phyloP scores from a whole-genome alignment of 23 red algal species.

The Chondrus crispus region DNA sequence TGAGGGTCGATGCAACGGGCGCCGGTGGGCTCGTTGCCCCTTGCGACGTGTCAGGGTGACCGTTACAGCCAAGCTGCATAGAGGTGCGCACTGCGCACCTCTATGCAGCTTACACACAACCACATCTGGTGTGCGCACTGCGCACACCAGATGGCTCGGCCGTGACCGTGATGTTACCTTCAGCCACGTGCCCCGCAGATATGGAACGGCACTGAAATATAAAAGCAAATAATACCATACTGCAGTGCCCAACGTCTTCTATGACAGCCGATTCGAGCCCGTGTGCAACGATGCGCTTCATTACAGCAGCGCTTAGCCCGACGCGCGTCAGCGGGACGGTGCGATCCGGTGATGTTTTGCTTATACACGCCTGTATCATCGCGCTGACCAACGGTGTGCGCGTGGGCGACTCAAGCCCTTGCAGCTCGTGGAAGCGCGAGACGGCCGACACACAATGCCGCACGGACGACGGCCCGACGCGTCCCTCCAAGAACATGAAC shows the following conservation, averaged over 20 bases:
- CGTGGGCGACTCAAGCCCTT: neutral
- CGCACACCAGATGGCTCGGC: neutral
- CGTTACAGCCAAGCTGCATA: too few species aligned
- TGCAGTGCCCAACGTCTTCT: neutral
- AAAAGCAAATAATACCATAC: neutral
- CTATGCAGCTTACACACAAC: too few species aligned
- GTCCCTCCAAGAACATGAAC: neutral
- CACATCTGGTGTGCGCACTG: too few species aligned
- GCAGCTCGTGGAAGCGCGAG: neutral
- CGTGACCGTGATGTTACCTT: neutral
- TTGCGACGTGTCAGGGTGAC: too few species aligned
- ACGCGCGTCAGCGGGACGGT: neutral
- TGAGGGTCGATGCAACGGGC: too few species aligned
- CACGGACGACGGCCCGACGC: neutral
- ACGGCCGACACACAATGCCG: constrained; percentile 1
- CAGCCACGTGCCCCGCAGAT: neutral
- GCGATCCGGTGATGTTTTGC: neutral
- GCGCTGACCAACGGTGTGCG: neutral
- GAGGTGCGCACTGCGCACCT: too few species aligned
- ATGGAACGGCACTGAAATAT: neutral
- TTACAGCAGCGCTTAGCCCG: neutral
- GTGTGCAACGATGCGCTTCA: neutral
- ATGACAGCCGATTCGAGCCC: neutral
- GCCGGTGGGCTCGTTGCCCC: too few species aligned
- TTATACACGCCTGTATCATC: neutral